Base-by-base conservation (phyloP, 129 eudicot genomes). In the Apium graveolens region DNA sequence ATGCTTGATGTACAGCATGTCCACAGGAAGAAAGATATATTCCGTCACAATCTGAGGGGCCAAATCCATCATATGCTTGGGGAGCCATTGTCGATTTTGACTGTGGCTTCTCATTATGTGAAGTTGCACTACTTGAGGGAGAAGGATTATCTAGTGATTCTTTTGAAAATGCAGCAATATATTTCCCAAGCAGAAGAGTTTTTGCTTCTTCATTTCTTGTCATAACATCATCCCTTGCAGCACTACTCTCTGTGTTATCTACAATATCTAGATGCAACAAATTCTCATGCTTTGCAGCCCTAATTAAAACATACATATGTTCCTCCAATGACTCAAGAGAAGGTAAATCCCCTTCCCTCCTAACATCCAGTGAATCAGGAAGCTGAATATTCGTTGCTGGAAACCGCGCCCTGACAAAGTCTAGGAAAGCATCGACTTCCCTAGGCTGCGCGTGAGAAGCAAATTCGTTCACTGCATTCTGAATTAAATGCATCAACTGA, bases 1-100 rank as follows among this genome's bases (percentile, higher is more conserved):
- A 96, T 79, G 81, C 93, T 81, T 96, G 97, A 85, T 96, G 99
- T 60, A 96, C 99, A 45, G 99, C 97, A 86, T 96, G 99, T 55
- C 99, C 99, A 89, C 99, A 96, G 38, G 99, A 96, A 79, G 99
- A 90, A 77, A 90, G 87, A 85, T 85, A 81, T 71, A 96, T 77
- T 34, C 99, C 97, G 78, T 90, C 87, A 71, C 90, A 87, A 74
- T 88, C 92, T 5, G 80, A 77, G 32, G 97, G 97, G 42, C 97
- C 96, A 82, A 88, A 84, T 39, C 90, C 89, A 62, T 83, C 89
- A 86, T 74, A 85, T 51, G 79, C 82, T 74, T 81, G 65, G 72
- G 62, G 75, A 49, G 85, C 63, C 70, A 73, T 70, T 70, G 48
- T 55, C 17, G 89, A 69, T 37, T 83, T 84, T 20, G 89, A 77